These are phyloP conservation scores for Rhizopogon vesiculosus DNA, from an alignment of 768 basidiomycete genomes.

Conservation along the genomic window DNA sequence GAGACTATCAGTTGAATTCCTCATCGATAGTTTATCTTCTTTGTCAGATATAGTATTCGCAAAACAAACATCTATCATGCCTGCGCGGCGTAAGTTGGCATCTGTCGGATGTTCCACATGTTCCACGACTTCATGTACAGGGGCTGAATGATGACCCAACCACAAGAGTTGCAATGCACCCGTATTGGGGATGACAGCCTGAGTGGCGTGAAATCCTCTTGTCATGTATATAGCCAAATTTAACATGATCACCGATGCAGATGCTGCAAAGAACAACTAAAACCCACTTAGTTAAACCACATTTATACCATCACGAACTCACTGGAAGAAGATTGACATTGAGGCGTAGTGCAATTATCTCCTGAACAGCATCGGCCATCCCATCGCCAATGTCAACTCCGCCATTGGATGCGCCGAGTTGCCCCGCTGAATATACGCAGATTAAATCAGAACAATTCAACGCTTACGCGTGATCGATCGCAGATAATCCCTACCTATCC, in stretches of 20 bases:
- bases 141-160: background rate
- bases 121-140: background rate
- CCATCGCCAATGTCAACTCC: background rate
- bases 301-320: background rate
- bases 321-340: constrained; percentile 1
- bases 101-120: background rate
- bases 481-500: background rate
- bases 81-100: background rate
- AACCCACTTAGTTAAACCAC: background rate
- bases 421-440: background rate
- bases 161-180: constrained; percentile 2
- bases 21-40: background rate
- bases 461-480: background rate
- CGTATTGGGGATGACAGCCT: background rate
- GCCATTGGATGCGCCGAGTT: background rate
- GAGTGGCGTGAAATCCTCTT: background rate
- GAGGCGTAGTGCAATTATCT: background rate
- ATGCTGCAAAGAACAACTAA: background rate
- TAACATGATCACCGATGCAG: background rate
- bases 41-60: background rate
- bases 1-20: background rate
- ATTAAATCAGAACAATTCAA: background rate
- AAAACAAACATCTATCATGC: constrained; percentile 1
- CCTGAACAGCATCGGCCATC: background rate
- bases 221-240: background rate